Evolutionary conservation across 768 basidiomycete genomes (phyloP), one percentile per base, ranked within the genome.

Genomic region (Leccinum longicurvipes): DNA sequence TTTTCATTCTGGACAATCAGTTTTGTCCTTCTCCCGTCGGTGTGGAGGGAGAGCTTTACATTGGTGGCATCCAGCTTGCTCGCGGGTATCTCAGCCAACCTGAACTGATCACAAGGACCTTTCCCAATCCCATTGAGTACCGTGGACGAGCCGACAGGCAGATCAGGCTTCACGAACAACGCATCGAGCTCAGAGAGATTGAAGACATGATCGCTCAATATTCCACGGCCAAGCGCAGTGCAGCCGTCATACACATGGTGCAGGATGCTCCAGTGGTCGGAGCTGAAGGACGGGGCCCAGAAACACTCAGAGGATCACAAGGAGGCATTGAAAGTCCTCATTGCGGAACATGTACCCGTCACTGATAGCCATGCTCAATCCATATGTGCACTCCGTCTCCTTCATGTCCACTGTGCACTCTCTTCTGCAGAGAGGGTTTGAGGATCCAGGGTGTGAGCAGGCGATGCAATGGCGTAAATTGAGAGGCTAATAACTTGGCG

Each of bases 161-260:
- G 44, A 63, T 72, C 55, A 72, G 72, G 55, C 60, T 72, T 53
- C 66, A 66, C 12, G 71, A 69, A 34, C 66, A 68, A 32, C 67
- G 69, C 29, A 65, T 72, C n/a, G 71, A 72, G 46, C 65, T 68
- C n/a, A 64, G 67, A 10, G 71, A 72, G 60, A 63, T 72, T 17
- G 71, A 72, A 60, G 62, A 63, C 36, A 65, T 66, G 2, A 67
- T 69, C 14, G 59, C 59, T 46, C 10, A 67, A 42, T 64, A 58
- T 36, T 36, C 61, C 5, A 32, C 46, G n/a, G 64, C 67, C 6
- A 57, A 60, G 50, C 60, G 66, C 9, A 60, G 56, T 24, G 64
- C 64, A 6, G 65, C 63, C 39, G 53, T 70, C 56, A 69, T 69
- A 44, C 61, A 68, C 25, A 55, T 17, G 65, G n/a, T n/a, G n/a